These are phyloP conservation scores for Decorospora gaudefroyi DNA, from an alignment of 2,329 filamentous ascomycete species.

Conservation along the genomic window DNA sequence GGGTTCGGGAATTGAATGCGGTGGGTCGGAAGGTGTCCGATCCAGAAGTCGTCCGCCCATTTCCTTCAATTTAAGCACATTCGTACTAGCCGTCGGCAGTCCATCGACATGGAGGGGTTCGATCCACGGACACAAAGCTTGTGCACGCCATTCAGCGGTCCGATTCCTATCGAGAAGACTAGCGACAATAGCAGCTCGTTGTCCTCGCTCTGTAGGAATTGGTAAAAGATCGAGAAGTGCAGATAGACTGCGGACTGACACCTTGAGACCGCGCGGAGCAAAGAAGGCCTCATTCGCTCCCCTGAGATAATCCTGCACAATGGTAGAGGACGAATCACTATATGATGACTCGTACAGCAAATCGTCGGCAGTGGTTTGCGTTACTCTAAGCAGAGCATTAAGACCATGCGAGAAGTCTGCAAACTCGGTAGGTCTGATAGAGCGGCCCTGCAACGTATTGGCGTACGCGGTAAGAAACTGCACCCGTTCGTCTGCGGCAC, in stretches of 20 bases:
- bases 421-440: slow-evolving; percentile 38
- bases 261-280: slow-evolving; percentile 35
- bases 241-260: slow-evolving; percentile 33
- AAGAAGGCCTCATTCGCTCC: slow-evolving; percentile 43
- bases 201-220: slow-evolving; percentile 31
- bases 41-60: slow-evolving; percentile 20
- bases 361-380: slow-evolving; percentile 11
- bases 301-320: slow-evolving; percentile 35
- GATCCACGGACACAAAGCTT: slow-evolving; percentile 38
- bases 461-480: slow-evolving; percentile 40
- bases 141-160: slow-evolving; percentile 25
- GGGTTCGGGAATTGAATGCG: slow-evolving; percentile 32
- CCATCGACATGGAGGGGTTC: slow-evolving; percentile 32
- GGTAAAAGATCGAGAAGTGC: slow-evolving; percentile 26
- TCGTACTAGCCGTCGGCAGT: slow-evolving; percentile 21
- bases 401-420: slow-evolving; percentile 42
- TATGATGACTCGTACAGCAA: slow-evolving; percentile 7
- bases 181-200: slow-evolving; percentile 26
- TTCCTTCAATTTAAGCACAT: slow-evolving; percentile 21
- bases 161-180: slow-evolving; percentile 19
- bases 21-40: slow-evolving; percentile 24
- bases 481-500: slow-evolving; percentile 15
- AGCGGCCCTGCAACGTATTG: slow-evolving; percentile 35
- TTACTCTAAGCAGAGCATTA: slow-evolving; percentile 33
- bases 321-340: neutral